phyloP scores from a whole-genome alignment of 768 basidiomycete genomes.

The Paxillus involutus region DNA sequence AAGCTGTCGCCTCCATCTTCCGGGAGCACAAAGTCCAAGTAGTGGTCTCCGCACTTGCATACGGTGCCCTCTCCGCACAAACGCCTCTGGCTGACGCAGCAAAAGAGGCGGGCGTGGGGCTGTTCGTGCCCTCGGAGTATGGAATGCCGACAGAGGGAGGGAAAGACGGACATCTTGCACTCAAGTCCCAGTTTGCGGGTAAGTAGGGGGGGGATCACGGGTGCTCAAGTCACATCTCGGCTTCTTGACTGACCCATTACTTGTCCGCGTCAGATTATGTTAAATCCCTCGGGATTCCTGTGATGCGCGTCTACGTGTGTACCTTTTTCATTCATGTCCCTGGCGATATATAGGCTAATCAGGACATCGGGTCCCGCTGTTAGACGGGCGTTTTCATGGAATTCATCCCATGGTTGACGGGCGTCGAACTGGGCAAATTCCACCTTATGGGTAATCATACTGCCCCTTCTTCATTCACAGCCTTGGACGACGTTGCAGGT shows the following conservation, averaged over 20 bases:
- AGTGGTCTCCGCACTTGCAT: slow-evolving; percentile 33
- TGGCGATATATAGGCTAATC: neutral
- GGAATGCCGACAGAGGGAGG: slow-evolving; percentile 35
- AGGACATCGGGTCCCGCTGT: neutral
- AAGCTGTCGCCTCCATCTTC: slow-evolving; percentile 25
- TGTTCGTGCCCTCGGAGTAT: slow-evolving; percentile 41
- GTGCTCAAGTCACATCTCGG: neutral
- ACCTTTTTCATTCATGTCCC: neutral
- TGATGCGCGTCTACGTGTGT: slow-evolving; percentile 33
- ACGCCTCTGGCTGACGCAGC: slow-evolving; percentile 34
- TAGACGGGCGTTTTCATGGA: slow-evolving; percentile 37
- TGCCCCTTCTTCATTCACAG: slow-evolving; percentile 29
- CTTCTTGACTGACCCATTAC: neutral
- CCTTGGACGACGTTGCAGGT: slow-evolving; percentile 36
- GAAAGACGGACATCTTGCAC: slow-evolving; percentile 21
- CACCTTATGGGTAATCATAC: slow-evolving; percentile 34
- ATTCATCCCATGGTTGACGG: slow-evolving; percentile 29
- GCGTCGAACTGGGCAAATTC: slow-evolving; percentile 28
- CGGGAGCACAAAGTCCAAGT: slow-evolving; percentile 34
- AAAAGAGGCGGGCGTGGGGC: slow-evolving; percentile 34
- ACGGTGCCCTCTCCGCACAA: slow-evolving; percentile 25
- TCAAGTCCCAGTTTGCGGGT: slow-evolving; percentile 32
- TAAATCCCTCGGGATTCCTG: slow-evolving; percentile 30
- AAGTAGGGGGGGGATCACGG: neutral
- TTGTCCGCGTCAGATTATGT: slow-evolving; percentile 23